A percentile compares a stretch with the other conserved stretches of the same genome.
Conservation (phyloP, 2,329 filamentous ascomycete species). For the Capronia epimyces region DNA sequence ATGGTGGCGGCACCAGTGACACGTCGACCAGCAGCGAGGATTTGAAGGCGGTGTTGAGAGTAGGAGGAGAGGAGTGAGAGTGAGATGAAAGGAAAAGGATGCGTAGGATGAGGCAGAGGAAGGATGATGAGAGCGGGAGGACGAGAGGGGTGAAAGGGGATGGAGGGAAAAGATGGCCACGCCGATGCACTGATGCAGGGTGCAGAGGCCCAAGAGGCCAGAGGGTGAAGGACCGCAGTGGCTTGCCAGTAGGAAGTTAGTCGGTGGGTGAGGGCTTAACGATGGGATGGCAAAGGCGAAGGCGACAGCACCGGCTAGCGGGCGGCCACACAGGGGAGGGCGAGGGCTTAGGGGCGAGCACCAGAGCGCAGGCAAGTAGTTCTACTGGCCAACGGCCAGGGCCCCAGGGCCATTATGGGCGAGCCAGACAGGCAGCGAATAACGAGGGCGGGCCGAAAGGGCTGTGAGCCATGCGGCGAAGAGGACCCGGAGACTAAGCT, state of each 20-base stretch:
- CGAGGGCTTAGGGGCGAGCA: background rate
- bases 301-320: background rate
- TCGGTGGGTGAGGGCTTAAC: background rate
- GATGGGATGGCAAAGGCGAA: conserved; percentile 4
- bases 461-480: no score
- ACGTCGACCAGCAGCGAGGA: conserved; percentile 3
- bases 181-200: background rate
- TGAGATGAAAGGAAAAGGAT: conserved; percentile 2
- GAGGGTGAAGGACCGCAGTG: background rate
- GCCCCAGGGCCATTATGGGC: background rate
- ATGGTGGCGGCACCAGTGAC: conserved; percentile 21
- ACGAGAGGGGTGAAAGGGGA: background rate
- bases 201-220: conserved; percentile 3
- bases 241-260: background rate
- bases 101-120: conserved; percentile 2
- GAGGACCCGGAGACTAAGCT: background rate
- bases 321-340: background rate
- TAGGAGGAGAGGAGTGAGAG: conserved; percentile 8
- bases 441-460: background rate
- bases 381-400: background rate
- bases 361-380: conserved; percentile 5
- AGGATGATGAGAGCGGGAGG: conserved; percentile 7
- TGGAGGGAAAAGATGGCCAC: background rate
- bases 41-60: conserved; percentile 10
- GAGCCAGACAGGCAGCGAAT: conserved; percentile 3